Evolutionary conservation across 2,329 filamentous ascomycete species (phyloP), one percentile per base, ranked within the genome.

Genomic region (Penicillium sp.): DNA sequence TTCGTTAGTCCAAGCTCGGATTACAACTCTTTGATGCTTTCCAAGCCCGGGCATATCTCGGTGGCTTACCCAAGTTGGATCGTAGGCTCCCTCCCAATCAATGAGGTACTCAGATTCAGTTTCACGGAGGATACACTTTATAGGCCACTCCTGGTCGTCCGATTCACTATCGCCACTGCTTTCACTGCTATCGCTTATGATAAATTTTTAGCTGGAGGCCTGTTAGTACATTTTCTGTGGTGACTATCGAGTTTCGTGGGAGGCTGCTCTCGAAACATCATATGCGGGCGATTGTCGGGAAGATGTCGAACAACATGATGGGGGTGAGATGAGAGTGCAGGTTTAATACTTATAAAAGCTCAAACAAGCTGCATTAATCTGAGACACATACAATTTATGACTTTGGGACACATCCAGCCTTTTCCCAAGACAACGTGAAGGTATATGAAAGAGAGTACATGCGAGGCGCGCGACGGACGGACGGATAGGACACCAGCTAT

Each of bases 1-100:
- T 27, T n/a, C 26, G n/a, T 55, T 46, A 53, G 53, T 16, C 13
- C 30, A 38, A 39, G 43, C 13, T 50, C 42, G 8, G 16, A 7
- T 16, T 19, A 7, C 9, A 39, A 16, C 16, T n/a, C 26, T 32
- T 26, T 10, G 9, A 14, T 35, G 18, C 14, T 4, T 10, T 42
- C 9, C 11, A n/a, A 27, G 11, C 16, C 6, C 8, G n/a, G 3
- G 7, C 1, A 19, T 18, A 6, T 7, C 23, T 19, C 13, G 7
- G 10, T 13, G 47, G 69, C 71, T 65, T 61, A 75, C 72, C 71
- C 71, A 75, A 56, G 63, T 70, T 48, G 72, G 71, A 30, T 67
- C 61, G 59, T 66, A 75, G 27, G 62, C 59, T 8, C 68, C 71
- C 51, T 70, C 67, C 72, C 71, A 74, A 32, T 73, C 71, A 56